Evolutionary conservation across 1,139 yeast genomes (phyloP), one percentile per base, ranked within the genome.

Genomic region (Hansenula sp.): DNA sequence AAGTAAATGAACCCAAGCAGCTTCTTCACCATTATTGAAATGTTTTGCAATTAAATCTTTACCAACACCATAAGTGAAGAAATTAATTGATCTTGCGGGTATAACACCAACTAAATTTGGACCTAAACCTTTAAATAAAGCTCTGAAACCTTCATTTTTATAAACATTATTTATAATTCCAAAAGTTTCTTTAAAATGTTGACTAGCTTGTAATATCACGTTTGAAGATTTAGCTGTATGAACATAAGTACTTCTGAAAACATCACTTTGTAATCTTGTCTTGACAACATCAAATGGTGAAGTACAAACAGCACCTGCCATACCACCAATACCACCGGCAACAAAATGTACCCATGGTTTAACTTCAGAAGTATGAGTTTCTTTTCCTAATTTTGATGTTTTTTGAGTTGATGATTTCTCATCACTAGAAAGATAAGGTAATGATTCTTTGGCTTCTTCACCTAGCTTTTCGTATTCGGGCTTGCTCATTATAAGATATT

Each of bases 241-340:
- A 36, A 55, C 56, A 43, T 62, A 68, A 9, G 53, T 41, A 10
- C 40, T 34, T 29, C 55, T 57, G 55, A 79, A 82, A 16, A 82
- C 87, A 58, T 90, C 96, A 43, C 95, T 84, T 61, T 94, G 99
- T 42, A 94, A 69, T 53, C 99, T 74, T 0, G 99, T 94, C 59
- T 94, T 94, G 36, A 94, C 96, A 40, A 94, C 96, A 64, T 94
- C 99, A 47, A 94, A 75, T 0, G 99, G 99, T 53, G 96, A 84
- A 0, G 98, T 94, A 42, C 82, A 82, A 2, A 90, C 66, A 1
- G 98, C 96, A 16, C 98, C 99, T 17, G 94, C 87, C 96, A 92
- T 92, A 11, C 98, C 99, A 29, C 97, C 98, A 22, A 86, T 56
- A 30, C 97, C 98, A 32, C 98, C 98, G n/a, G 98, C 97, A n/a